phyloP scores from a whole-genome alignment of 345 rosid species.

The Kandelia obovata region DNA sequence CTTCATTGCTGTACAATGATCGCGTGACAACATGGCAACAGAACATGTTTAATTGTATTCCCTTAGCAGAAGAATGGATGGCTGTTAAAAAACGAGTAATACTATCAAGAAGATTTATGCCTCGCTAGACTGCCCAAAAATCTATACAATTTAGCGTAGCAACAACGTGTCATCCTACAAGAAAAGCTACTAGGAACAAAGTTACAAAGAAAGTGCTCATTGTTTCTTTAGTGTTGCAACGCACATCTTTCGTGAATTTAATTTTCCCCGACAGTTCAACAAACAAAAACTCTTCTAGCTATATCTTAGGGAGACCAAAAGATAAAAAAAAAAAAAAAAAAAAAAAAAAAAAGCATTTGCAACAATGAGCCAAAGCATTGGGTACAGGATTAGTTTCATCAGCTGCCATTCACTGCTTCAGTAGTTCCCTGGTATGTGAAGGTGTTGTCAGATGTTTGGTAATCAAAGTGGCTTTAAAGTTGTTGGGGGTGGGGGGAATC shows the following conservation, averaged over 20 bases:
- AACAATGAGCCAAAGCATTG: constrained; percentile 17
- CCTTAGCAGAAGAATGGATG: too few relatives aligned
- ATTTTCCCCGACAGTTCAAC: constrained; percentile 17
- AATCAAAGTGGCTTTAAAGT: not conserved
- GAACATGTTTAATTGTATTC: too few relatives aligned
- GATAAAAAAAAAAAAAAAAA: too few relatives aligned
- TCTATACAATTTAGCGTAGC: not conserved
- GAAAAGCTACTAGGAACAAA: not conserved
- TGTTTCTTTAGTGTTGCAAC: constrained; percentile 2
- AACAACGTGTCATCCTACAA: not conserved
- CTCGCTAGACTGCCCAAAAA: too few relatives aligned
- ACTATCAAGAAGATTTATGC: too few relatives aligned
- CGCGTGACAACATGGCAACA: too few relatives aligned
- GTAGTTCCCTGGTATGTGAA: constrained; percentile 30
- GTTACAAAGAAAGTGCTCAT: not conserved
- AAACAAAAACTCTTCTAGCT: constrained; percentile 20
- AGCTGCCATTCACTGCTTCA: constrained; percentile 34
- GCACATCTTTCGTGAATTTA: constrained; percentile 4
- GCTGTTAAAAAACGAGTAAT: too few relatives aligned
- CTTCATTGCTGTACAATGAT: too few relatives aligned
- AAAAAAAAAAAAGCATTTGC: too few relatives aligned
- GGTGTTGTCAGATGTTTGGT: constrained; percentile 4
- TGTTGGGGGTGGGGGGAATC: not conserved
- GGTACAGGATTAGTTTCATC: constrained; percentile 18
- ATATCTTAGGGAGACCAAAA: not conserved